These are phyloP conservation scores for Firmiana major DNA, from an alignment of 345 rosid species.

Conservation along the genomic window DNA sequence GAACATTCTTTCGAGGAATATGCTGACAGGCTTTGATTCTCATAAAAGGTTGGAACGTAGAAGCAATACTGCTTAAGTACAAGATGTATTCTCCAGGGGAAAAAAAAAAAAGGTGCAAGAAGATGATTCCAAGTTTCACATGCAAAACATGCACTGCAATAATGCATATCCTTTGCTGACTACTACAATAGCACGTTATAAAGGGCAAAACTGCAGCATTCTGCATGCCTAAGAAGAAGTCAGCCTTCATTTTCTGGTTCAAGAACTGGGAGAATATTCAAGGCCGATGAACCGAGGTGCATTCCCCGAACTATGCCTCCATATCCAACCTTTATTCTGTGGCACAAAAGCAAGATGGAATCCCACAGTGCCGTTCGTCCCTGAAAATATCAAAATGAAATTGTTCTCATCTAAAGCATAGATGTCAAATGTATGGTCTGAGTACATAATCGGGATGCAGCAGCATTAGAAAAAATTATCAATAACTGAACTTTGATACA, in stretches of 20 bases:
- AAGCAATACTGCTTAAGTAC: background rate
- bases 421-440: background rate
- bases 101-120: background rate
- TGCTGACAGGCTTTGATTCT: background rate
- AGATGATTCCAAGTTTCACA: background rate
- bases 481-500: background rate
- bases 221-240: background rate
- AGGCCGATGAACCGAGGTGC: slow-evolving; percentile 84
- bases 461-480: background rate
- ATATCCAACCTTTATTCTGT: slow-evolving; percentile 68
- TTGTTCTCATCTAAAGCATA: background rate
- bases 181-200: background rate
- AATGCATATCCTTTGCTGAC: background rate
- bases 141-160: background rate
- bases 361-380: slow-evolving; percentile 95
- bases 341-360: slow-evolving; percentile 70
- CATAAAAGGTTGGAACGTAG: background rate
- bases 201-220: background rate
- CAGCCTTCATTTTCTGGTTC: slow-evolving; percentile 57
- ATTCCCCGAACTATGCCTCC: slow-evolving; percentile 82
- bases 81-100: background rate
- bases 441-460: background rate
- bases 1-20: background rate
- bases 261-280: slow-evolving; percentile 69
- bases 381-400: slow-evolving; percentile 37